Evolutionary conservation across 2,329 filamentous ascomycete species (phyloP).

Genomic region (Ascochyta viciae-villosae): DNA sequence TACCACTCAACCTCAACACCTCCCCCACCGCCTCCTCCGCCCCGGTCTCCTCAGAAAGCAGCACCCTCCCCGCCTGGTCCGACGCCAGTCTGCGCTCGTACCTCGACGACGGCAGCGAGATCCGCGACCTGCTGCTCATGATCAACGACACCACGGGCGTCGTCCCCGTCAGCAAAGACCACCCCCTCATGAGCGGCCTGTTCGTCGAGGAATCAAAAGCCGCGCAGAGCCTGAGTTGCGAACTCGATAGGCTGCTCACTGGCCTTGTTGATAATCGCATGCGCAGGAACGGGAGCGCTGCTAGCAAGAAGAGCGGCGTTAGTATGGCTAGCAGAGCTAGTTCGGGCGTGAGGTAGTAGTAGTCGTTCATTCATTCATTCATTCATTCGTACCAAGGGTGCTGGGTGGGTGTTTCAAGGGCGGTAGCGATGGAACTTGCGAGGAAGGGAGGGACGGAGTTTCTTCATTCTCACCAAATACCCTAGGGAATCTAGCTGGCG

Average conservation of each 20-base stretch:
- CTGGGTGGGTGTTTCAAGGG: no score
- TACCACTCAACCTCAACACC: slow-evolving; percentile 24
- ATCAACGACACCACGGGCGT: slow-evolving; percentile 92
- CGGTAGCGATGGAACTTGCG: no score
- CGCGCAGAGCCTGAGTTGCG: slow-evolving; percentile 84
- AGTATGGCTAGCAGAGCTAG: no score
- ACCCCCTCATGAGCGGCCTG: slow-evolving; percentile 80
- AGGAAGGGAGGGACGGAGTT: no score
- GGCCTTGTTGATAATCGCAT: slow-evolving; percentile 70
- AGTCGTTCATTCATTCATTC: no score
- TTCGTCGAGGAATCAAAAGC: slow-evolving; percentile 89
- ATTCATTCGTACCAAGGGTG: no score
- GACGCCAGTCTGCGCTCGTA: slow-evolving; percentile 86
- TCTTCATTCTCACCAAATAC: no score
- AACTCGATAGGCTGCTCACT: slow-evolving; percentile 86
- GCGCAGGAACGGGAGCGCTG: slow-evolving; percentile 20
- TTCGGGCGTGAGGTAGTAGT: no score
- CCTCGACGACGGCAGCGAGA: slow-evolving; percentile 87
- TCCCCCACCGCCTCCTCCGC: slow-evolving; percentile 34
- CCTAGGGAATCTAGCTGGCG: no score
- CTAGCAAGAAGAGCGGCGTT: slow-evolving; percentile 9
- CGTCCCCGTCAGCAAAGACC: slow-evolving; percentile 78
- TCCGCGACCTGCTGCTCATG: slow-evolving; percentile 87
- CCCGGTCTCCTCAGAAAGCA: slow-evolving; percentile 50
- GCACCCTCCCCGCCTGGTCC: slow-evolving; percentile 76